These are phyloP conservation scores for Spiromastix sp. DNA, from an alignment of 2,329 filamentous ascomycete genomes.

Conservation along the genomic window DNA sequence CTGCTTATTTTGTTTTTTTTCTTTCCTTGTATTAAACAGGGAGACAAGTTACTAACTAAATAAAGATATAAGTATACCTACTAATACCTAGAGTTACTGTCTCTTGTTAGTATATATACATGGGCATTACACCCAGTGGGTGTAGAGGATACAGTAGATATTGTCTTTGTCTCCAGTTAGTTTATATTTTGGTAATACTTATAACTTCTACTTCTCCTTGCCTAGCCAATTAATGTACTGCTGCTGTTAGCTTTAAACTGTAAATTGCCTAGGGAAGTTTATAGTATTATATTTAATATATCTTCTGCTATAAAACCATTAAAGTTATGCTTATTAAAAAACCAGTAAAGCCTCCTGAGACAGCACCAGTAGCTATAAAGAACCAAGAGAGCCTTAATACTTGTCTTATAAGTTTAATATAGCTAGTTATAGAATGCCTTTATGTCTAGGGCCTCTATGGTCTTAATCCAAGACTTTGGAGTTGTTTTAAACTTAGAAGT, in stretches of 20 bases:
- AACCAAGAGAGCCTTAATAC: constrained; percentile 1
- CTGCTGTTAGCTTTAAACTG: neutral
- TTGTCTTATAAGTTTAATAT: neutral
- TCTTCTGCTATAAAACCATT: neutral
- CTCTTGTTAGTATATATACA: neutral
- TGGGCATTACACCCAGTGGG: constrained; percentile 1
- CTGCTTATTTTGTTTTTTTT: neutral
- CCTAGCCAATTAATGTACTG: constrained; percentile 2
- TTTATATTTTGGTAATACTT: constrained; percentile 1
- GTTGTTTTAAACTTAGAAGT: constrained; percentile 1
- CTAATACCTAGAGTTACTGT: constrained; percentile 1
- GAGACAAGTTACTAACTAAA: constrained; percentile 1
- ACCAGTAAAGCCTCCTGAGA: constrained; percentile 1
- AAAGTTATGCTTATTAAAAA: neutral
- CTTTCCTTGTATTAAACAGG: constrained; percentile 1
- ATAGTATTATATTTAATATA: constrained; percentile 1
- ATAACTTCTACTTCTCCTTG: constrained; percentile 1
- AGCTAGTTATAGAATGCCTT: constrained; percentile 4
- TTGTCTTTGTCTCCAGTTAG: constrained; percentile 1
- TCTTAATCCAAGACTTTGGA: neutral
- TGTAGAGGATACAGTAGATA: constrained; percentile 1
- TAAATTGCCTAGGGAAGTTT: neutral
- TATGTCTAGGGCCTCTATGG: constrained; percentile 3
- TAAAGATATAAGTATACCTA: constrained; percentile 2
- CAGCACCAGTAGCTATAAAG: constrained; percentile 3